phyloP scores from a whole-genome alignment of 352 stramenopile genomes.

The Phytophthora aleatoria region DNA sequence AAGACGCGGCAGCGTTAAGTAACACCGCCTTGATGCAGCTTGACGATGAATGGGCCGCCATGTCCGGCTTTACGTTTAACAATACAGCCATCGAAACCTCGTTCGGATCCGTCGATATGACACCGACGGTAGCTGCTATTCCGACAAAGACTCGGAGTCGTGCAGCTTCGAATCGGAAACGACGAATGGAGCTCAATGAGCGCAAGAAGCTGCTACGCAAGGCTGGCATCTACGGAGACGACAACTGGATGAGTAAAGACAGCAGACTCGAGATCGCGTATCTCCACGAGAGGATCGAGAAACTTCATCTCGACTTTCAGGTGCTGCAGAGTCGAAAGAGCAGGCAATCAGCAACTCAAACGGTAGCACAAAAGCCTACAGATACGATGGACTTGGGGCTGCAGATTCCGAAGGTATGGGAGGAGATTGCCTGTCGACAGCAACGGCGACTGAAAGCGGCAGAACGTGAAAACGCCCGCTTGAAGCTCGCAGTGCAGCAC shows the following conservation, averaged over 20 bases:
- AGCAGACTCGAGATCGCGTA: conserved; percentile 69
- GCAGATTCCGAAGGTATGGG: conserved; percentile 33
- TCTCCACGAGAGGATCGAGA: conserved; percentile 68
- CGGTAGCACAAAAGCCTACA: neutral
- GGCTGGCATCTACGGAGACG: conserved; percentile 39
- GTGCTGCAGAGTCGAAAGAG: conserved; percentile 38
- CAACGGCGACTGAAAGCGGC: conserved; percentile 36
- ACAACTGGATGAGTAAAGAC: conserved; percentile 38
- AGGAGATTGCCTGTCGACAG: conserved; percentile 38
- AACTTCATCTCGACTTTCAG: conserved; percentile 60
- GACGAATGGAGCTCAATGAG: conserved; percentile 26
- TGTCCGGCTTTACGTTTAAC: conserved; percentile 9
- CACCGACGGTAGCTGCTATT: conserved; percentile 3
- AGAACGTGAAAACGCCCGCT: conserved; percentile 48
- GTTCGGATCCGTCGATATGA: conserved; percentile 3
- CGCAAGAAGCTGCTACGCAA: conserved; percentile 48
- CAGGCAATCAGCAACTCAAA: conserved; percentile 12
- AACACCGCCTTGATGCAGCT: conserved; percentile 11
- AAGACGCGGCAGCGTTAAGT: conserved; percentile 20
- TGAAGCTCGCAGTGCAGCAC: conserved; percentile 48
- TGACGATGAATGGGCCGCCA: conserved; percentile 20
- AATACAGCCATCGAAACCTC: conserved; percentile 17
- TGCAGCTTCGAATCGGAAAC: conserved; percentile 11
- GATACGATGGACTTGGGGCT: conserved; percentile 14
- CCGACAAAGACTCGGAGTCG: neutral